Base-by-base conservation (phyloP, 306 rosid species). In the Casuarina cunninghamiana region DNA sequence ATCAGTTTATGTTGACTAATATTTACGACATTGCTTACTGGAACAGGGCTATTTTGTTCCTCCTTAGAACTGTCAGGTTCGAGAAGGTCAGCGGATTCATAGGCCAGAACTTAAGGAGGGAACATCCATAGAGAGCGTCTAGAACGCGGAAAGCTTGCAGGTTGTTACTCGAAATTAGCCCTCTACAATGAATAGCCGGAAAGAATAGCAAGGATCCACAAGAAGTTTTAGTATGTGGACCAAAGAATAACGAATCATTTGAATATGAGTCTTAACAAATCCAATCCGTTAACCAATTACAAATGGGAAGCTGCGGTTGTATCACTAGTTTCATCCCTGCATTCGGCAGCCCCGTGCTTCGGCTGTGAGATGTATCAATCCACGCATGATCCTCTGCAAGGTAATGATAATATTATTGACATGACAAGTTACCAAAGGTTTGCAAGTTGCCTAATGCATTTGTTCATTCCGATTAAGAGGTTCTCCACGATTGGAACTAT, bases 351-450 rank as follows among this genome's bases (percentile, higher is more conserved):
- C 84, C 75, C 84, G 93, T 77, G 84, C 98, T 76, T 88, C 93
- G 10, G 88, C 86, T 77, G 77, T 82, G 57, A 93, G 96, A 82
- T 61, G 90, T 77, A 80, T 79, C 76, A 91, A 77, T 60, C 97
- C 97, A 19, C 96, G 93, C 67, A 69, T 86, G 80, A 95, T 91
- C 85, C 99, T 95, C 99, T 95, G 75, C 79, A 79, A 54, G 53
- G 73, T 68, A 10, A 70, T 38, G 41, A 26, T 21, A 53, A 79
- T 54, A 49, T 17, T 10, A 12, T 51, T 8, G 37, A 32, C 26
- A 75, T 38, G 9, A 35, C 10, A 51, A 58, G 54, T 9, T 39
- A 60, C 65, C 44, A 55, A 32, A 1, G 46, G 13, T 9, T 32
- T 35, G 6, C 69, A 62, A 10, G 15, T 38, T 62, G 44, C 44